Conservation (phyloP, 2,329 filamentous ascomycete species). For the Exophiala sp. region DNA sequence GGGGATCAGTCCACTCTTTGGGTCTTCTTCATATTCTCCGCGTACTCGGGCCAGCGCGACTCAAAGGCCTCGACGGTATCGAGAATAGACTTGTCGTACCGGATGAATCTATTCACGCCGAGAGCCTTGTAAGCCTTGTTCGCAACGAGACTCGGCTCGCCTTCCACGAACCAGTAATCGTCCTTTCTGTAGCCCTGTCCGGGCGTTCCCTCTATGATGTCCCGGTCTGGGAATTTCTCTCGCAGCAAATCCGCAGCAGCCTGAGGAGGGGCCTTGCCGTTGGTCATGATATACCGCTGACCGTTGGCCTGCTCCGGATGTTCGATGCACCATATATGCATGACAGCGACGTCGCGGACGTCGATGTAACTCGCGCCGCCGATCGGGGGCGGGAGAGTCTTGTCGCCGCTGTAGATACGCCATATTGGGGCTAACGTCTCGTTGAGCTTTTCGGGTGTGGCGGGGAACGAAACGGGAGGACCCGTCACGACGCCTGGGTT, state of each 20-base stretch:
- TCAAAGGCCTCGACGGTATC: slow-evolving; percentile 27
- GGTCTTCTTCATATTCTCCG: slow-evolving; percentile 14
- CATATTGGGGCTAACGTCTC: slow-evolving; percentile 27
- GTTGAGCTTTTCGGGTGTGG: slow-evolving; percentile 23
- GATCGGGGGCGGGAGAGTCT: slow-evolving; percentile 23
- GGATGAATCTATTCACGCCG: slow-evolving; percentile 23
- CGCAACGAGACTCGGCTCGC: slow-evolving; percentile 15
- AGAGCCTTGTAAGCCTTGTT: slow-evolving; percentile 23
- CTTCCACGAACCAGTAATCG: slow-evolving; percentile 19
- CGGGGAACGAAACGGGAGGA: slow-evolving; percentile 26
- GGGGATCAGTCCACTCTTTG: too few species aligned
- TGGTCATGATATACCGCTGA: slow-evolving; percentile 23
- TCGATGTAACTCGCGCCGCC: slow-evolving; percentile 27
- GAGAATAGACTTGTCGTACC: slow-evolving; percentile 23
- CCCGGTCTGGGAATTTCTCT: slow-evolving; percentile 17
- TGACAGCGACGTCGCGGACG: slow-evolving; percentile 28
- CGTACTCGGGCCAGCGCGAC: slow-evolving; percentile 21
- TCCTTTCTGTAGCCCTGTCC: slow-evolving; percentile 19
- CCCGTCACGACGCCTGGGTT: slow-evolving; percentile 29
- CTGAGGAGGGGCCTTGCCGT: slow-evolving; percentile 29
- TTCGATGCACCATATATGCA: slow-evolving; percentile 27
- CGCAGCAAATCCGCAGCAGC: slow-evolving; percentile 27
- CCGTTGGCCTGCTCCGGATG: slow-evolving; percentile 23
- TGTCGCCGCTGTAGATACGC: slow-evolving; percentile 23
- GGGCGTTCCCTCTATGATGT: slow-evolving; percentile 23